A percentile compares a stretch with the other conserved stretches of the same genome.
Evolutionary conservation across 495 filamentous ascomycete genomes (phyloP).

Genomic region (Ascodesmis nigricans): DNA sequence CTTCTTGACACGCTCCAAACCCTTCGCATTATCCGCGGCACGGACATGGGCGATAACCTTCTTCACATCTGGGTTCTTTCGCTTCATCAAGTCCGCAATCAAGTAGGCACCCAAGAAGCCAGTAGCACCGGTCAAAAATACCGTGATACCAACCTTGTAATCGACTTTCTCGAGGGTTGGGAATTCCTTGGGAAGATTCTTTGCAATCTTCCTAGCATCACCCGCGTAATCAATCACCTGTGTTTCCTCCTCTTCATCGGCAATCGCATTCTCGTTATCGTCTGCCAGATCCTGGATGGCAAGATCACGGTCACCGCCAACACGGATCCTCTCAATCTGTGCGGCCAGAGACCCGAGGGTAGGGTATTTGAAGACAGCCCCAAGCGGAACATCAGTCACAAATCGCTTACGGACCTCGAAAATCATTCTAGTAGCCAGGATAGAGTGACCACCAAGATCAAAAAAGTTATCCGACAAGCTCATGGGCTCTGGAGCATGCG

Average conservation of each 20-base stretch:
- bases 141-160: constrained; percentile 27
- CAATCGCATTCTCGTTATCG: constrained; percentile 18
- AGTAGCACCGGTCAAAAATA: constrained; percentile 78
- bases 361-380: constrained; percentile 49
- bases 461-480: constrained; percentile 55
- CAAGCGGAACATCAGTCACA: constrained; percentile 50
- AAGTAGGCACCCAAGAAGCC: constrained; percentile 79
- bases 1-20: constrained; percentile 29
- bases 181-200: constrained; percentile 28
- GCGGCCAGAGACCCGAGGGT: constrained; percentile 50
- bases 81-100: constrained; percentile 46
- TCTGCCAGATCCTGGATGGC: constrained; percentile 15
- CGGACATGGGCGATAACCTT: constrained; percentile 66
- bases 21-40: constrained; percentile 30
- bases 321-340: constrained; percentile 45
- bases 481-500: constrained; percentile 33
- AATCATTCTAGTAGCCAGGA: constrained; percentile 72
- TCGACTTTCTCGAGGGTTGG: constrained; percentile 22
- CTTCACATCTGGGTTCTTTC: constrained; percentile 28
- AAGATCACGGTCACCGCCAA: constrained; percentile 18
- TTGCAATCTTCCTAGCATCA: constrained; percentile 38
- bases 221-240: constrained; percentile 38
- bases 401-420: constrained; percentile 37
- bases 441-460: constrained; percentile 68
- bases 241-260: constrained; percentile 24